Evolutionary conservation across 768 basidiomycete species (phyloP), one percentile per base, ranked within the genome.

Genomic region (Boletus vinaceobasis): DNA sequence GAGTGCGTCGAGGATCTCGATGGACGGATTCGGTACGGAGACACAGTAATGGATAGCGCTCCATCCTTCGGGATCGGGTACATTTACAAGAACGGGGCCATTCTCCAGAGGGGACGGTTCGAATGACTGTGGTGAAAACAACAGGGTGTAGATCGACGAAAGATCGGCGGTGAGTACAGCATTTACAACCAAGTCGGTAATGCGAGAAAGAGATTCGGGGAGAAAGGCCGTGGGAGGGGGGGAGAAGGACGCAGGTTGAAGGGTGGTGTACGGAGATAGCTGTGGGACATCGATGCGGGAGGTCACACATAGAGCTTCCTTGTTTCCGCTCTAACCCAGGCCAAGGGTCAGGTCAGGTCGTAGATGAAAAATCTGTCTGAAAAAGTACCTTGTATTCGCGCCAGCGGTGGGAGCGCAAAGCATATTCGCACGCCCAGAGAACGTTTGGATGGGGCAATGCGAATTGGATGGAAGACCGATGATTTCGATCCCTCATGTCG

Each of bases 21-120:
- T 71, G 13, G 82, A 86, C 4, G 86, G 88, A 23, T 72, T 69
- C 49, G 73, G 70, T 47, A 75, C 74, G 54, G 81, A 77, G 52
- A 79, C 83, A 64, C 85, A 87, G 62, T 90, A 76, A 61, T 91
- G 89, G 47, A 90, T 77, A 51, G 84, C 76, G 59, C 85, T 84
- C 86, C 88, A 89, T 46, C 87, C 88, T 47, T 79, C 76, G 7
- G 75, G 62, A 65, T 90, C 88, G 31, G 82, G 82, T 53, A 77
- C 65, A 72, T 91, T 91, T 63, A 90, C 82, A 56, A 90, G 80
- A 60, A 79, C 56, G 19, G 81, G 78, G 42, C 63, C 62, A 46
- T 58, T 61, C 45, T 67, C 65, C 38, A 61, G 48, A 27, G 76
- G 73, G 33, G 78, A 77, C 9, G 79, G 75, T 55, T 78, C 77